Evolutionary conservation across 2,329 filamentous ascomycete genomes (phyloP).

Genomic region (Phaeosphaeriaceae sp.): DNA sequence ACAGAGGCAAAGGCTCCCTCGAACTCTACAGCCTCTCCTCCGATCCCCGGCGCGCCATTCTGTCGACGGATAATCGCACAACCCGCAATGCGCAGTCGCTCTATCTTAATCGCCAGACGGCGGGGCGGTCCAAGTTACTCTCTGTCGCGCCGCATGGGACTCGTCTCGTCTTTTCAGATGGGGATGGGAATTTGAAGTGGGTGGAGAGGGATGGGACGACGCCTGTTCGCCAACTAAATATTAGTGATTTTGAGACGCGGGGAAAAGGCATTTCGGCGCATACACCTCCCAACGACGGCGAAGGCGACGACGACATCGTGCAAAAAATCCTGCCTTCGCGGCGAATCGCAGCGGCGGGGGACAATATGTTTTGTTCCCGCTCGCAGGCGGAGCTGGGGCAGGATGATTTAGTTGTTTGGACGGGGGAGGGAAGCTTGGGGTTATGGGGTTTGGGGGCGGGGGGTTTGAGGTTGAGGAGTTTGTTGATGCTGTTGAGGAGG

Average conservation of each 20-base stretch:
- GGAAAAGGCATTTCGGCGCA: too few species aligned
- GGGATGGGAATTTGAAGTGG: slow-evolving; percentile 85
- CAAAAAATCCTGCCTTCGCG: slow-evolving; percentile 72
- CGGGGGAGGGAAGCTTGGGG: slow-evolving; percentile 79
- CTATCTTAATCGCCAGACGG: slow-evolving; percentile 76
- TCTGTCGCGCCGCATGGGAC: slow-evolving; percentile 83
- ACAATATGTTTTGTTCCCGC: too few species aligned
- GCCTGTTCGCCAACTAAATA: slow-evolving; percentile 62
- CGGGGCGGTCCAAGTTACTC: slow-evolving; percentile 79
- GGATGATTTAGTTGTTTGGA: slow-evolving; percentile 84
- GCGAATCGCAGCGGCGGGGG: too few species aligned
- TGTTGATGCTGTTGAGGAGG: slow-evolving; percentile 47
- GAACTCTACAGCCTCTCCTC: slow-evolving; percentile 77
- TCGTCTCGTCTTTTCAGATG: slow-evolving; percentile 81
- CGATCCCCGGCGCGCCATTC: slow-evolving; percentile 35
- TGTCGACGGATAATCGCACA: slow-evolving; percentile 36
- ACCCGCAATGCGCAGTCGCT: slow-evolving; percentile 51
- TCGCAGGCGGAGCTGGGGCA: too few species aligned
- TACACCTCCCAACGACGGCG: too few species aligned
- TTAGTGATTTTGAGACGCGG: slow-evolving; percentile 58
- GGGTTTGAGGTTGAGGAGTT: slow-evolving; percentile 39
- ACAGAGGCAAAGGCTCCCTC: slow-evolving; percentile 87
- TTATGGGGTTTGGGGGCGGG: slow-evolving; percentile 60
- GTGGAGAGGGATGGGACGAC: slow-evolving; percentile 79
- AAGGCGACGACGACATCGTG: slow-evolving; percentile 72